Percentiles rank a stretch among this genome's conserved stretches.
phyloP scores from a whole-genome alignment of 352 stramenopile species.

The Elongisporangium senticosum region DNA sequence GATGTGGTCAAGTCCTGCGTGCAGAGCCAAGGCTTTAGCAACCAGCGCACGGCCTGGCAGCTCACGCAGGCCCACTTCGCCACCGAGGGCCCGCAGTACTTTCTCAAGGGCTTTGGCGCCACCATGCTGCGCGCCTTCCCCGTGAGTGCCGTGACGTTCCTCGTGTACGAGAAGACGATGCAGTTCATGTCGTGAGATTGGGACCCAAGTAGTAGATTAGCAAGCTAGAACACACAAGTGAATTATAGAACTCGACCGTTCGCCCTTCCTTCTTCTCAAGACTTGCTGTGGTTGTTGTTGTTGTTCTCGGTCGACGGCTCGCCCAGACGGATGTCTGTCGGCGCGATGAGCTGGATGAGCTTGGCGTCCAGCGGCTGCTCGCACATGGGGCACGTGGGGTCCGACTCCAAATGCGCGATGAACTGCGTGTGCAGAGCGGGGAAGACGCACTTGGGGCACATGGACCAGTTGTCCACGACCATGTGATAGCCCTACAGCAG shows the following conservation, averaged over 20 bases:
- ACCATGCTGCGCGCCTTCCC: slow-evolving; percentile 80
- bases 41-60: slow-evolving; percentile 35
- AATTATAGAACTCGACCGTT: neutral
- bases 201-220: neutral
- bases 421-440: slow-evolving; percentile 89
- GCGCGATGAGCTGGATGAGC: neutral
- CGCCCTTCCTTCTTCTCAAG: neutral
- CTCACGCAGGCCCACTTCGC: slow-evolving; percentile 39
- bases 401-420: slow-evolving; percentile 61
- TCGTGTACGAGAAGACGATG: slow-evolving; percentile 84
- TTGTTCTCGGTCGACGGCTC: slow-evolving; percentile 6
- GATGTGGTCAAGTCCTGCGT: slow-evolving; percentile 90
- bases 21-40: slow-evolving; percentile 59
- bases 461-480: slow-evolving; percentile 89
- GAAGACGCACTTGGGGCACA: slow-evolving; percentile 86
- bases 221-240: neutral
- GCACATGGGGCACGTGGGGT: slow-evolving; percentile 74
- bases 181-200: slow-evolving; percentile 56
- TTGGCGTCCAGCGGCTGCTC: slow-evolving; percentile 40
- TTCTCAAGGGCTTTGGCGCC: slow-evolving; percentile 77
- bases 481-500: slow-evolving; percentile 85
- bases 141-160: slow-evolving; percentile 79
- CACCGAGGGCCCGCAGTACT: slow-evolving; percentile 53
- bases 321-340: slow-evolving; percentile 9
- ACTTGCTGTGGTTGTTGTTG: neutral